Evolutionary conservation across 768 basidiomycete species (phyloP), one percentile per base, ranked within the genome.

Genomic region (Chalciporus chontae): DNA sequence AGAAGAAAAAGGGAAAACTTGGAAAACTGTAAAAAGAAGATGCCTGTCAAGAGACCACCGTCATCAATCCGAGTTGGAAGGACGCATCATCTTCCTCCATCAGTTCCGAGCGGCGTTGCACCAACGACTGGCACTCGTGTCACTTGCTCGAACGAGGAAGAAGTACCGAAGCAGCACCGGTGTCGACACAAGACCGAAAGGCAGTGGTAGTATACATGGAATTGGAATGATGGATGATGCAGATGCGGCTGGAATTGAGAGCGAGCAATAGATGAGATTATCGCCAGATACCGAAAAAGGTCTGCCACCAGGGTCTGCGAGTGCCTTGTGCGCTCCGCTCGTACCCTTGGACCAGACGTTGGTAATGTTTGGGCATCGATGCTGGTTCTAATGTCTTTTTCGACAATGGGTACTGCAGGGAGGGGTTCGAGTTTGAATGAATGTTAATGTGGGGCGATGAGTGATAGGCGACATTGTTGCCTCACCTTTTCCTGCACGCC

Each of bases 241-340:
- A 2, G 21, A 21, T 21, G n/a, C n/a, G 21, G 21, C 21, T 21
- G 21, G 21, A 4, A 21, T 21, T 21, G 21, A 21, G 21, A 21
- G 21, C 21, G 21, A 13, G 13, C 10, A 11, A 11, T 9, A 11
- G 13, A 13, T 24, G 32, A 19, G 2, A 19, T 29, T 53, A 68
- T 53, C 52, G 57, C 87, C 87, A 89, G 51, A 89, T 74, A 34
- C 80, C 79, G 56, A 91, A 84, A 66, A 91, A 87, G 38, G 85
- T 70, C 65, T 91, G 89, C 89, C 89, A 91, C 84, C 84, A 83
- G 3, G 89, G 87, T 47, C 89, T 73, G 29, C 77, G 77, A 39
- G 89, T 85, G n/a, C 89, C 89, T 59, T 82, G 72, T 10, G 81
- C 77, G 57, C 85, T 87, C 69, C 85, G 87, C 51, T 88, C 81